phyloP scores from a whole-genome alignment of 2,329 filamentous ascomycete species.

The Penicillium palitans region DNA sequence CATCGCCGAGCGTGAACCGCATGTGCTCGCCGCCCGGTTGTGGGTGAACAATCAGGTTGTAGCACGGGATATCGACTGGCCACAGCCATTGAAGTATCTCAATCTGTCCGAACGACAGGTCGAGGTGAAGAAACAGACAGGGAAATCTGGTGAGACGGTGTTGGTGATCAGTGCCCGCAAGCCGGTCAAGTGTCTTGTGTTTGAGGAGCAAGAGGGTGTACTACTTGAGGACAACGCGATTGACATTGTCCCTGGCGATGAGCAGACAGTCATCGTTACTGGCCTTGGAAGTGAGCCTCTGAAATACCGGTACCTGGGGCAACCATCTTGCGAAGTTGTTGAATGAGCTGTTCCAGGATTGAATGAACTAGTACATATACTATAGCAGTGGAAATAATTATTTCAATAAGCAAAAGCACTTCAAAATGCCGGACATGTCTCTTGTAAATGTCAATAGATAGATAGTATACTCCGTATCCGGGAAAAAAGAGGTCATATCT shows the following conservation, averaged over 20 bases:
- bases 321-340: constrained; percentile 16
- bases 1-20: constrained; percentile 50
- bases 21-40: constrained; percentile 55
- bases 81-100: constrained; percentile 61
- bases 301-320: constrained; percentile 32
- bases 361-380: background rate
- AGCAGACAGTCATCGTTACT: constrained; percentile 44
- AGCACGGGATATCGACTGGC: constrained; percentile 60
- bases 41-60: constrained; percentile 55
- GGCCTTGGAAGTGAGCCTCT: constrained; percentile 23
- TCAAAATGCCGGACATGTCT: background rate
- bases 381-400: background rate
- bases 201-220: constrained; percentile 58
- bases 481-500: background rate
- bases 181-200: constrained; percentile 61
- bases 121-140: constrained; percentile 42
- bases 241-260: constrained; percentile 60
- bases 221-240: constrained; percentile 57
- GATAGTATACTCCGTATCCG: too few species aligned
- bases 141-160: constrained; percentile 36
- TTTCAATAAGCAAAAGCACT: background rate
- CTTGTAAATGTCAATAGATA: background rate
- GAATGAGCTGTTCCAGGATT: background rate
- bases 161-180: constrained; percentile 49
- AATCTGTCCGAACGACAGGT: constrained; percentile 54